These are phyloP conservation scores for Thielaviopsis euricoi DNA, from an alignment of 2,329 filamentous ascomycete species.

Conservation along the genomic window DNA sequence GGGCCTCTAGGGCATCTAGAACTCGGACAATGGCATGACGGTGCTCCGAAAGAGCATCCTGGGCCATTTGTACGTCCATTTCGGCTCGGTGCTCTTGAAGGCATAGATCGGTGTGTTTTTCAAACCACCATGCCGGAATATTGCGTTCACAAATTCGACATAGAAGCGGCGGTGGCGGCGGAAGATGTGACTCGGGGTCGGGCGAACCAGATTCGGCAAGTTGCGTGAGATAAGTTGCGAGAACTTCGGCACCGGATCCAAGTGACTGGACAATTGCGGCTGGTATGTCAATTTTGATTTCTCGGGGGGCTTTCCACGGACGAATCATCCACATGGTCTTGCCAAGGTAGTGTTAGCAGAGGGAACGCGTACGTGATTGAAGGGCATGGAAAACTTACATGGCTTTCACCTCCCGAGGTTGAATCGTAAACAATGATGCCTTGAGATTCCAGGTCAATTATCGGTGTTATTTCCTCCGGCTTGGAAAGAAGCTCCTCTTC, in stretches of 20 bases:
- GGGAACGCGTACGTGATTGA: neutral
- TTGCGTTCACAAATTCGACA: conserved; percentile 96
- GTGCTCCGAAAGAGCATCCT: conserved; percentile 83
- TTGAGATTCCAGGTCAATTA: conserved; percentile 78
- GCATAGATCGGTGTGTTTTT: conserved; percentile 94
- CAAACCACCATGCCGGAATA: conserved; percentile 98
- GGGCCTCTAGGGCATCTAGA: conserved; percentile 74
- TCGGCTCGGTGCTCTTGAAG: conserved; percentile 91
- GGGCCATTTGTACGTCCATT: conserved; percentile 93
- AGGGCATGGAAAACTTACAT: conserved; percentile 44
- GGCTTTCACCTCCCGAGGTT: conserved; percentile 69
- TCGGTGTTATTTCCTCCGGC: conserved; percentile 23
- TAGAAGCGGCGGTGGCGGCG: conserved; percentile 68
- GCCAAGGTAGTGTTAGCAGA: neutral
- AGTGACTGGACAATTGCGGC: conserved; percentile 79
- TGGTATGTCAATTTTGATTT: conserved; percentile 92
- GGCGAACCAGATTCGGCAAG: conserved; percentile 70
- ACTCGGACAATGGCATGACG: conserved; percentile 90
- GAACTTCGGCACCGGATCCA: conserved; percentile 83
- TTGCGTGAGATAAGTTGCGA: conserved; percentile 82
- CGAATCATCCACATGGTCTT: conserved; percentile 99
- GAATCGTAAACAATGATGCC: conserved; percentile 97
- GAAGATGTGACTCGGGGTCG: conserved; percentile 59
- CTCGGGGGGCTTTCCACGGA: conserved; percentile 70
- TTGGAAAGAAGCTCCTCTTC: conserved; percentile 18